Conservation (phyloP, 2,329 filamentous ascomycete genomes). For the Neobulgaria alba region DNA sequence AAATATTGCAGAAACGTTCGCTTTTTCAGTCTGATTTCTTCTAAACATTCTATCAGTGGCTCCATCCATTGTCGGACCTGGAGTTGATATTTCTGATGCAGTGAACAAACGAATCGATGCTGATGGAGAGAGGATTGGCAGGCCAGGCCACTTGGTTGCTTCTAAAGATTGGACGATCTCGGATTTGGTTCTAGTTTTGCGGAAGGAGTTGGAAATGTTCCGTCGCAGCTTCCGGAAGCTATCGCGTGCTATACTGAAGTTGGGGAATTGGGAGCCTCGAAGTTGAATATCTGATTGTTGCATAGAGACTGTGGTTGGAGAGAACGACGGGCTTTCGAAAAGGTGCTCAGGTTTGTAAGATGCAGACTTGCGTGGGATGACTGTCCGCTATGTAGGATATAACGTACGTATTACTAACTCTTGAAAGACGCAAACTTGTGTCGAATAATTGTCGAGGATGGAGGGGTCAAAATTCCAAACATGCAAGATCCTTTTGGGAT, state of each 20-base stretch:
- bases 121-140: neutral
- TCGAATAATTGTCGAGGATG: too few species aligned
- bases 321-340: too few species aligned
- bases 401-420: too few species aligned
- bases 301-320: conserved; percentile 5
- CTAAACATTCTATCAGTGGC: conserved; percentile 19
- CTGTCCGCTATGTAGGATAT: too few species aligned
- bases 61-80: conserved; percentile 22
- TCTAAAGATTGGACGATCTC: conserved; percentile 12
- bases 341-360: too few species aligned
- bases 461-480: too few species aligned
- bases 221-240: conserved; percentile 16
- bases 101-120: neutral
- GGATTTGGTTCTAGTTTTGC: conserved; percentile 7
- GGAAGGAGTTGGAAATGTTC: conserved; percentile 13
- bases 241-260: conserved; percentile 9
- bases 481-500: too few species aligned
- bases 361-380: too few species aligned
- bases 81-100: conserved; percentile 4
- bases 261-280: conserved; percentile 9
- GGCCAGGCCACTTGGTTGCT: conserved; percentile 7
- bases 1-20: conserved; percentile 65
- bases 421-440: too few species aligned
- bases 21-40: conserved; percentile 9
- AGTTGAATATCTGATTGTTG: conserved; percentile 8